Base-by-base conservation (phyloP, 2,329 filamentous ascomycete genomes). In the Macrophomina phaseolina region DNA sequence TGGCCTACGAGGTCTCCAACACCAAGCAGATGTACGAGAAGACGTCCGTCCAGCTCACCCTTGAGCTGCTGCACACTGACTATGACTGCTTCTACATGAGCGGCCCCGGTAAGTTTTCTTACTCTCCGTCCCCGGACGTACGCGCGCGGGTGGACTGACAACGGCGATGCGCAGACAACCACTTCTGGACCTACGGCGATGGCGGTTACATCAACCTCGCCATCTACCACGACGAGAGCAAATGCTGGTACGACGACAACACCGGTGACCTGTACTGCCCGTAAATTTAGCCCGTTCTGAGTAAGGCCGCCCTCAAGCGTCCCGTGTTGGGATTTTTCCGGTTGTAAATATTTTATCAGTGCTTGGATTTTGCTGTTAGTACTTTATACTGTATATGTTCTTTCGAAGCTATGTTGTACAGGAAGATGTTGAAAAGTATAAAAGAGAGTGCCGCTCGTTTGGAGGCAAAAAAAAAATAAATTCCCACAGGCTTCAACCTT, bases 61-160 rank as follows among this genome's bases (percentile, higher is more conserved):
- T 42, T 5, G 16, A 61, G 18, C 53, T 60, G 18, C 46, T 66
- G 34, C 53, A 60, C 53, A 66, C 64, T 53, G 55, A 66, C 46
- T 66, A 66, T 46, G 64, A 66, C 36, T 66, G 64, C 55, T 66
- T 66, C 64, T 66, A 40, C 64, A 66, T 66, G 32, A 51, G 11
- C 42, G 64, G 64, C 12, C 64, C 64, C 5, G 56, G 58, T 62
- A 49, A 49, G 58, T 51, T 34, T 30, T n/a, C n/a, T 9, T n/a
- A 12, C 18, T 8, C 32, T 34, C 34, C 2, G 23, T 30, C 28
- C 34, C 9, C 36, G 36, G 11, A 38, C 36, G 36, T 12, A 38
- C 11, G 23, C 23, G 23, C 23, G 23, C 23, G 23, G 23, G 23
- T 38, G 36, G 36, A 12, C 36, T 7, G 36, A 8, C 7, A 38